These are phyloP conservation scores for Colletotrichum ledebouriae DNA, from an alignment of 2,329 filamentous ascomycete genomes.

Conservation along the genomic window DNA sequence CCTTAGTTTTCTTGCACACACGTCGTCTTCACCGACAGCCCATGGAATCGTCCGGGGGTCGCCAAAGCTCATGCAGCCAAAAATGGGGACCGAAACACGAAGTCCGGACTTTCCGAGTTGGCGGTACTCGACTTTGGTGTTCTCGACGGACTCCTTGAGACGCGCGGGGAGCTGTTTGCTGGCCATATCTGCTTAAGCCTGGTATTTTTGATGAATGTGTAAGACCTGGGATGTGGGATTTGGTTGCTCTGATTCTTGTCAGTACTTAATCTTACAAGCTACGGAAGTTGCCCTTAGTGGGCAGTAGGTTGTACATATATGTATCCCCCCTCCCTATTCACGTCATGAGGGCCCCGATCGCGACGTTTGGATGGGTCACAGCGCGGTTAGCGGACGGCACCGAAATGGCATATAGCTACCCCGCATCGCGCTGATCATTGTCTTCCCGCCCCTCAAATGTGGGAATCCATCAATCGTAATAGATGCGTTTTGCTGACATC, in stretches of 20 bases:
- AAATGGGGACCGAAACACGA: slow-evolving; percentile 72
- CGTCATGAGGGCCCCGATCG: slow-evolving; percentile 34
- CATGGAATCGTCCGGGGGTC: slow-evolving; percentile 64
- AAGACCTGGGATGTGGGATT: background rate
- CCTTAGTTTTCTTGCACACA: background rate
- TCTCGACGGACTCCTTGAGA: slow-evolving; percentile 48
- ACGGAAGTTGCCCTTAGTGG: too few relatives aligned
- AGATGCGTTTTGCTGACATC: slow-evolving; percentile 14
- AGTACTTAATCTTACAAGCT: background rate
- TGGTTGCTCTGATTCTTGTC: background rate
- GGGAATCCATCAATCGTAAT: background rate
- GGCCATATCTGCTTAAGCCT: slow-evolving; percentile 18
- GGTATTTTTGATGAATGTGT: background rate
- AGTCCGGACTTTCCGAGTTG: slow-evolving; percentile 73
- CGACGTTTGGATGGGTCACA: slow-evolving; percentile 36
- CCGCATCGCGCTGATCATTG: slow-evolving; percentile 28
- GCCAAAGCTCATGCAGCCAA: slow-evolving; percentile 76
- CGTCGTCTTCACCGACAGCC: slow-evolving; percentile 69
- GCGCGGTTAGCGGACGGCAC: slow-evolving; percentile 22
- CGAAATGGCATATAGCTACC: slow-evolving; percentile 24
- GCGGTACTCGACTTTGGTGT: slow-evolving; percentile 61
- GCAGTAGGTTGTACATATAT: background rate
- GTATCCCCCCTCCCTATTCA: background rate
- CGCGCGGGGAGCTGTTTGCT: slow-evolving; percentile 30
- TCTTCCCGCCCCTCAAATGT: slow-evolving; percentile 5